Conservation (phyloP, 192 early-diverging fungal genomes). For the Coemansia sp. region DNA sequence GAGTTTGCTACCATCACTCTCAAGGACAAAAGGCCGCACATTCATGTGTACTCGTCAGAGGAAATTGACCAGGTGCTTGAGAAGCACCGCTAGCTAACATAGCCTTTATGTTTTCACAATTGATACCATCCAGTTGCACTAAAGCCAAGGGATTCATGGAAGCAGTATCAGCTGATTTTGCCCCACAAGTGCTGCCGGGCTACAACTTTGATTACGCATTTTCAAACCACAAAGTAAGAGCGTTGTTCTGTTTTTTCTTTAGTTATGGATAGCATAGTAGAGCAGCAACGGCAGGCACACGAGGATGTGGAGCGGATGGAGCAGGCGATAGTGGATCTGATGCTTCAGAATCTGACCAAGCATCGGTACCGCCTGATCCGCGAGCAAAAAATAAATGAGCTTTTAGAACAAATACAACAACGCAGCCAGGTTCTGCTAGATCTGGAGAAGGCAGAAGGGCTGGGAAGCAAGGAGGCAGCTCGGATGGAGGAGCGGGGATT, state of each 20-base stretch:
- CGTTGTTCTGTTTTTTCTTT: neutral
- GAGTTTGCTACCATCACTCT: constrained; percentile 82
- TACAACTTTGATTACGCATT: too few relatives aligned
- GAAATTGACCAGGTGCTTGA: constrained; percentile 47
- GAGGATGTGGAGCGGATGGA: constrained; percentile 95
- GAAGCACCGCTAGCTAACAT: constrained; percentile 26
- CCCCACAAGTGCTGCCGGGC: too few relatives aligned
- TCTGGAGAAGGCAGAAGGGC: constrained; percentile 70
- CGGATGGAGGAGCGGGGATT: constrained; percentile 72
- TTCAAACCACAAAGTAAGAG: neutral
- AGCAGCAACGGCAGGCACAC: constrained; percentile 71
- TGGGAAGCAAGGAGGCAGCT: constrained; percentile 66
- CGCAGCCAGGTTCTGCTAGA: constrained; percentile 62
- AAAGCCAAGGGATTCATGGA: too few relatives aligned
- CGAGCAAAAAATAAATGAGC: constrained; percentile 74
- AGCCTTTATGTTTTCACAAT: neutral
- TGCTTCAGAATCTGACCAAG: constrained; percentile 71
- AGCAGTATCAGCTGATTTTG: too few relatives aligned
- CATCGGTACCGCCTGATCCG: constrained; percentile 78
- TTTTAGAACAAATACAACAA: constrained; percentile 66
- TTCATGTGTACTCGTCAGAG: constrained; percentile 33
- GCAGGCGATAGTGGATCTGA: constrained; percentile 78
- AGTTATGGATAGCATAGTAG: constrained; percentile 62
- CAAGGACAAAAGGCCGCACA: constrained; percentile 34
- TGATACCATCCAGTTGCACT: too few relatives aligned